These are phyloP conservation scores for Cutaneotrichosporon arboriforme DNA, from an alignment of 1,284 basidiomycete genomes.

Conservation along the genomic window DNA sequence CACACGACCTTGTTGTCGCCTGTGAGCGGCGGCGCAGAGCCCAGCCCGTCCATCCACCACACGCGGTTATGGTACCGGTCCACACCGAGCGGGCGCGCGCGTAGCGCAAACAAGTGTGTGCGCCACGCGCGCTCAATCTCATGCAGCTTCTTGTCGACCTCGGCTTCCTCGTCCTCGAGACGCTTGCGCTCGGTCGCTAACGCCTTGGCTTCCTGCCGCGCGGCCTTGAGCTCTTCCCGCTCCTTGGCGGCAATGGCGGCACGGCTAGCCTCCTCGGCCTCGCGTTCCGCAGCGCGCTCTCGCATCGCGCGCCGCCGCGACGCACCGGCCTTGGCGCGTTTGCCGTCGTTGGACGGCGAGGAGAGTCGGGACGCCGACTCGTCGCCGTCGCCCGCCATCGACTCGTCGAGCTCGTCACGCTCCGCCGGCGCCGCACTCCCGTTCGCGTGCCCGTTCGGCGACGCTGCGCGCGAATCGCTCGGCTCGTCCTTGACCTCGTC, in stretches of 20 bases:
- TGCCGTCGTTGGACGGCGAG: constrained; percentile 3
- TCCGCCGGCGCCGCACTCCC: constrained; percentile 25
- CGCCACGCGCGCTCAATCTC: constrained; percentile 90
- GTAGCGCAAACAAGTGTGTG: constrained; percentile 70
- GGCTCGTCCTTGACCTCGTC: constrained; percentile 48
- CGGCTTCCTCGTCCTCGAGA: constrained; percentile 79
- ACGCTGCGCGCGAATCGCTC: constrained; percentile 16
- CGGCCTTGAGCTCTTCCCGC: constrained; percentile 30
- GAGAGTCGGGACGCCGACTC: constrained; percentile 11
- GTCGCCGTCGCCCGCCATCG: constrained; percentile 15
- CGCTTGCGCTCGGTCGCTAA: constrained; percentile 60
- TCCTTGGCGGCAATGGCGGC: constrained; percentile 53
- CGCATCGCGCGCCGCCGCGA: constrained; percentile 41
- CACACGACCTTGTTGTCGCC: constrained; percentile 59
- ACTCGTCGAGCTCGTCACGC: constrained; percentile 41
- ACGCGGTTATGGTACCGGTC: constrained; percentile 91
- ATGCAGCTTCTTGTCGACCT: constrained; percentile 70
- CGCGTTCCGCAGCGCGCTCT: constrained; percentile 42
- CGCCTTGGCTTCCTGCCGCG: constrained; percentile 33
- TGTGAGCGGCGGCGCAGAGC: constrained; percentile 68
- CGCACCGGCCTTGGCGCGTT: constrained; percentile 14
- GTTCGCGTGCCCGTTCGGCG: constrained; percentile 27
- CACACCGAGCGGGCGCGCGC: constrained; percentile 79
- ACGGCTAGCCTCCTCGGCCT: constrained; percentile 59
- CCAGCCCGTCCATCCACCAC: constrained; percentile 99